Evolutionary conservation across 768 basidiomycete genomes (phyloP).

Genomic region (Leccinellum albellum): DNA sequence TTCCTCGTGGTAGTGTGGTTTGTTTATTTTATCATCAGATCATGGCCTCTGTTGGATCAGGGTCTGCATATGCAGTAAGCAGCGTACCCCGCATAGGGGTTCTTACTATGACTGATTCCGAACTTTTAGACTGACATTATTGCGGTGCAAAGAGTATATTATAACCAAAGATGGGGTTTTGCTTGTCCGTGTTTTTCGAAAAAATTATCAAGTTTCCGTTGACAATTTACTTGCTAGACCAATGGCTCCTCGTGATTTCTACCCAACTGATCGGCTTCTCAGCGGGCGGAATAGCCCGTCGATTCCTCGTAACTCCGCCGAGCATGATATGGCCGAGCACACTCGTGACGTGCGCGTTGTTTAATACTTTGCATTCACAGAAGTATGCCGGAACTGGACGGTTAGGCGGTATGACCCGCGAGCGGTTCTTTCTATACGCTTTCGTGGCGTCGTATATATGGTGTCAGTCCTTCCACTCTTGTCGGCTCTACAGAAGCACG

Average conservation of each 20-base stretch:
- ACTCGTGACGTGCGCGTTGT: constrained; percentile 68
- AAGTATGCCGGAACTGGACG: constrained; percentile 61
- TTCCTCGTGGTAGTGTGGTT: background rate
- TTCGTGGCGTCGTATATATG: constrained; percentile 56
- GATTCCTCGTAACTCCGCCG: constrained; percentile 64
- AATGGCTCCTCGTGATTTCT: constrained; percentile 77
- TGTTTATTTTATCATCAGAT: constrained; percentile 30
- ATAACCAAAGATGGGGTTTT: constrained; percentile 59
- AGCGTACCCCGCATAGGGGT: background rate
- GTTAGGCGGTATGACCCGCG: constrained; percentile 63
- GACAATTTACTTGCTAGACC: constrained; percentile 42
- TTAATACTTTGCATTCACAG: constrained; percentile 75
- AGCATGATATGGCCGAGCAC: constrained; percentile 73
- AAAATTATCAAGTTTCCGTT: background rate
- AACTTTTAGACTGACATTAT: constrained; percentile 55
- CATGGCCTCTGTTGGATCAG: constrained; percentile 58
- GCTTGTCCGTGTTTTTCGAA: constrained; percentile 40
- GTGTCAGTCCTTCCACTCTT: constrained; percentile 39
- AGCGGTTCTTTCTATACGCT: constrained; percentile 70
- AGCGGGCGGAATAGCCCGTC: constrained; percentile 68
- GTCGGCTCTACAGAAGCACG: background rate
- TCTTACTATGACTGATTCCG: background rate
- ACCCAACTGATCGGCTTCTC: constrained; percentile 81
- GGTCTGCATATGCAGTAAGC: constrained; percentile 55
- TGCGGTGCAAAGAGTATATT: constrained; percentile 73